Base-by-base conservation (phyloP, 2,329 filamentous ascomycete genomes). In the Ceratocystis cacaofunesta region DNA sequence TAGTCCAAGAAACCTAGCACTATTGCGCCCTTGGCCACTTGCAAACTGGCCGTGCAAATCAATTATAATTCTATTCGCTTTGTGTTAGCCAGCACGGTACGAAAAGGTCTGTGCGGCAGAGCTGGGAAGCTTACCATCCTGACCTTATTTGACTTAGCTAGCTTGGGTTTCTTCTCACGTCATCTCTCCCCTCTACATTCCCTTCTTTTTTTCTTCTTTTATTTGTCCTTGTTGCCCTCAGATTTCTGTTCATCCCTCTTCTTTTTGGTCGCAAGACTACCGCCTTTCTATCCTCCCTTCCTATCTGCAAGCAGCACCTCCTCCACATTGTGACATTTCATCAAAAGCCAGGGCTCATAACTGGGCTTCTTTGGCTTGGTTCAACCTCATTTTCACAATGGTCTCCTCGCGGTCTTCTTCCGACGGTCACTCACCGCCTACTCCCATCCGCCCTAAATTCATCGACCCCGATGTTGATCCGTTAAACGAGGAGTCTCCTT, bases 401-500 rank as follows among this genome's bases (percentile, higher is more conserved):
- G 63, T 58, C 44, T 50, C 57, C 12, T 48, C 41, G 52, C 60
- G 32, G 57, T 62, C 63, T 12, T 52, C 66, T 17, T 17, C 36
- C 7, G 63, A 64, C 36, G 65, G 55, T 4, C 46, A 62, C 41
- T 36, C 63, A n/a, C 62, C 63, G 3, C n/a, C 36, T 5, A 50
- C 63, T 5, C 66, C 62, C 3, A 62, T 65, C 12, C 62, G 66
- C 32, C 66, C 50, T 28, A 60, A 65, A 6, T 50, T 58, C 36
- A 65, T 41, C 5, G 68, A 68, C 48, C 62, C 60, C 32, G 67
- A 66, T 44, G 65, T 64, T 15, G 68, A 69, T 17, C 66, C 67
- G 43, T 65, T 68, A 44, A 67, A 66, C 41, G 68, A 69, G 60
- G 65, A 67, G 50, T 68, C 68, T 28, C 68, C 68, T 10, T 64